Percentiles rank a stretch among this genome's conserved stretches.
Evolutionary conservation across 495 filamentous ascomycete species (phyloP).

Genomic region (Penicillium lagena): DNA sequence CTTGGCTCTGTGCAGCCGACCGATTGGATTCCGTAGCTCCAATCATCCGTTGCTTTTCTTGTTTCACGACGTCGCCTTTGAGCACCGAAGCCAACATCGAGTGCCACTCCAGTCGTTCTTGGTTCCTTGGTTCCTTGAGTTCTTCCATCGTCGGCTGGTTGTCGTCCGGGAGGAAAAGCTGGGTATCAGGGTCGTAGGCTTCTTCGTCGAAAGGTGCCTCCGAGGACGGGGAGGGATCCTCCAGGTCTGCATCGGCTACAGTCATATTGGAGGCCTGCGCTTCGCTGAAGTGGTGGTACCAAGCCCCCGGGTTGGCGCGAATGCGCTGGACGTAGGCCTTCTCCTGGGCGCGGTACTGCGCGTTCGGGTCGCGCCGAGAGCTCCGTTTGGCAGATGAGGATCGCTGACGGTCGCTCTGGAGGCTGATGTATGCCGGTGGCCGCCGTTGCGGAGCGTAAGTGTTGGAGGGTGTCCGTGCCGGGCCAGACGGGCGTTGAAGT

Average conservation of each 20-base stretch:
- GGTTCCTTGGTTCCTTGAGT: slow-evolving; percentile 76
- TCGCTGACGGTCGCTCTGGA: slow-evolving; percentile 43
- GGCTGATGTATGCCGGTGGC: slow-evolving; percentile 54
- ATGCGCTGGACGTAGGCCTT: slow-evolving; percentile 75
- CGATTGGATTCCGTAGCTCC: slow-evolving; percentile 72
- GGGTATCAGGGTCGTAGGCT: slow-evolving; percentile 83
- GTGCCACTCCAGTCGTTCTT: slow-evolving; percentile 95
- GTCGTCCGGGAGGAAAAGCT: slow-evolving; percentile 82
- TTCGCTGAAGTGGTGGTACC: slow-evolving; percentile 67
- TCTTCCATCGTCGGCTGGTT: slow-evolving; percentile 85
- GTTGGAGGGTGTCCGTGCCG: slow-evolving; percentile 60
- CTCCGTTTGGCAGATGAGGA: slow-evolving; percentile 47
- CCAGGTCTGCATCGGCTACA: slow-evolving; percentile 78
- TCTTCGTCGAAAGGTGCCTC: slow-evolving; percentile 78
- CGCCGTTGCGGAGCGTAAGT: slow-evolving; percentile 73
- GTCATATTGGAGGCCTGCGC: slow-evolving; percentile 54
- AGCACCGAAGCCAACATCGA: slow-evolving; percentile 93
- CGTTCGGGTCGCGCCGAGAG: slow-evolving; percentile 60
- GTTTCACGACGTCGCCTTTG: slow-evolving; percentile 93
- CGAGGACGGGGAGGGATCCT: slow-evolving; percentile 81
- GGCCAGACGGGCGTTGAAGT: slow-evolving; percentile 53
- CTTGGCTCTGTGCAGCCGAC: slow-evolving; percentile 65
- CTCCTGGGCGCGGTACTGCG: slow-evolving; percentile 76
- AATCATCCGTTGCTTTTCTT: slow-evolving; percentile 93
- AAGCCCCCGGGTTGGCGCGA: slow-evolving; percentile 61